A percentile compares a stretch with the other conserved stretches of the same genome.
phyloP scores from a whole-genome alignment of 257 asterid genomes.

The Nyctanthes arbortristis region DNA sequence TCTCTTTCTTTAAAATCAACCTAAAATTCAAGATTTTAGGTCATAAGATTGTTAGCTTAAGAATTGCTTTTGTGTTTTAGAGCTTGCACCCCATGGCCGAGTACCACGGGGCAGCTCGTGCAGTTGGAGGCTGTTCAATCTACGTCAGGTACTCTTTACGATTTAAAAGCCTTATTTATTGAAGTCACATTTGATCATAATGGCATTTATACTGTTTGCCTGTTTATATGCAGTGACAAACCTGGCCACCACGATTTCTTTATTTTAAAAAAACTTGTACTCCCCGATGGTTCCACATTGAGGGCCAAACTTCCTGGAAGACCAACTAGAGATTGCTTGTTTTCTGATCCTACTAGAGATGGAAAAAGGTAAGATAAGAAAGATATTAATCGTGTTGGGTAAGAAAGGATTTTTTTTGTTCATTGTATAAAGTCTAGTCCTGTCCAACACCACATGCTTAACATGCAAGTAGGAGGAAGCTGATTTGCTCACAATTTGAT shows the following conservation, averaged over 20 bases:
- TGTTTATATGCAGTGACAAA: constrained; percentile 65
- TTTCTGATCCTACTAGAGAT: constrained; percentile 61
- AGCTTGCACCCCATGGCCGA: constrained; percentile 95
- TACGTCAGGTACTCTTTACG: constrained; percentile 63
- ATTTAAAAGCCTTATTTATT: not conserved
- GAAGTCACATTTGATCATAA: not conserved
- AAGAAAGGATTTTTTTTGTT: no score
- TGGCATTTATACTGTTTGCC: not conserved
- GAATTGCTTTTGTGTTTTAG: constrained; percentile 32
- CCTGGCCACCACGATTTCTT: constrained; percentile 79
- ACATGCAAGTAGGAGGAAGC: no score
- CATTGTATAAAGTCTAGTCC: no score
- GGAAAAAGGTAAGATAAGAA: constrained; percentile 45
- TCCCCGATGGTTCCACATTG: constrained; percentile 64
- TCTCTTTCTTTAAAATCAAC: constrained; percentile 7
- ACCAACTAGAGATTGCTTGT: constrained; percentile 60
- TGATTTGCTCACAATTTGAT: not conserved
- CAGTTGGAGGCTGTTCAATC: constrained; percentile 83
- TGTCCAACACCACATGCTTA: no score
- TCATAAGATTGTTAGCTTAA: not conserved
- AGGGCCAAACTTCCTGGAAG: constrained; percentile 69
- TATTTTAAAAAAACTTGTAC: constrained; percentile 71
- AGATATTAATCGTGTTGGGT: not conserved
- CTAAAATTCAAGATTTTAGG: not conserved
- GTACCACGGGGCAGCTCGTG: constrained; percentile 88